These are phyloP conservation scores for Kazachstania kunashirensis DNA, from an alignment of 805 yeast species.

Conservation along the genomic window DNA sequence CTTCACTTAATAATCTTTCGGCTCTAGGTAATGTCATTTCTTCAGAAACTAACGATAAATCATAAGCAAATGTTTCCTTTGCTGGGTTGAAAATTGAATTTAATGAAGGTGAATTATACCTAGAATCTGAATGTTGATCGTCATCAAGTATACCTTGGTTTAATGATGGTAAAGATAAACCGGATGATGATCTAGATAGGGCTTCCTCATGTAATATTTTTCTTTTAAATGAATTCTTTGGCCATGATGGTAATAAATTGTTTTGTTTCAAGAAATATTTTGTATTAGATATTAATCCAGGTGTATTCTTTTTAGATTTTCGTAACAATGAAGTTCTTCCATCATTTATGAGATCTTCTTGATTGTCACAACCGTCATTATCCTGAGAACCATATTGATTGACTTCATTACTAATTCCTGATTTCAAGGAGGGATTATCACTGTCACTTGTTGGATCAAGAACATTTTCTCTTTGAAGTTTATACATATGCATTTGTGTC, in stretches of 20 bases:
- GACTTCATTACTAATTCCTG: background rate
- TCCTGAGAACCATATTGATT: background rate
- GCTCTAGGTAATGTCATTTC: slow-evolving; percentile 10
- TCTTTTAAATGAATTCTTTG: slow-evolving; percentile 10
- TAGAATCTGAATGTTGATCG: background rate
- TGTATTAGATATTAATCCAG: background rate
- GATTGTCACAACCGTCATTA: background rate
- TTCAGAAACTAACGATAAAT: slow-evolving; percentile 2
- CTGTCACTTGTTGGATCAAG: background rate
- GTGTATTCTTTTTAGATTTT: background rate
- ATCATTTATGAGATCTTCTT: background rate
- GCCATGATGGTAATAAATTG: slow-evolving; percentile 26
- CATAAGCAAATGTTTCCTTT: slow-evolving; percentile 11
- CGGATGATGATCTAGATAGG: slow-evolving; percentile 2
- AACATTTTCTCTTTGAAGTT: slow-evolving; percentile 5
- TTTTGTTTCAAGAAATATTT: slow-evolving; percentile 13
- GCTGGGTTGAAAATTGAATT: slow-evolving; percentile 3
- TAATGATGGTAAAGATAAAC: background rate
- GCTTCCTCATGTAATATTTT: background rate
- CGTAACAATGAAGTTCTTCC: background rate
- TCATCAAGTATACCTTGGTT: background rate
- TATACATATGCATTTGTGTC: slow-evolving; percentile 18
- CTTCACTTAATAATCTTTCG: slow-evolving; percentile 17
- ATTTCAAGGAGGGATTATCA: background rate
- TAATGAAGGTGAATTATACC: slow-evolving; percentile 1